Evolutionary conservation across 495 filamentous ascomycete species (phyloP).

Genomic region (Talaromyces proteolyticus): DNA sequence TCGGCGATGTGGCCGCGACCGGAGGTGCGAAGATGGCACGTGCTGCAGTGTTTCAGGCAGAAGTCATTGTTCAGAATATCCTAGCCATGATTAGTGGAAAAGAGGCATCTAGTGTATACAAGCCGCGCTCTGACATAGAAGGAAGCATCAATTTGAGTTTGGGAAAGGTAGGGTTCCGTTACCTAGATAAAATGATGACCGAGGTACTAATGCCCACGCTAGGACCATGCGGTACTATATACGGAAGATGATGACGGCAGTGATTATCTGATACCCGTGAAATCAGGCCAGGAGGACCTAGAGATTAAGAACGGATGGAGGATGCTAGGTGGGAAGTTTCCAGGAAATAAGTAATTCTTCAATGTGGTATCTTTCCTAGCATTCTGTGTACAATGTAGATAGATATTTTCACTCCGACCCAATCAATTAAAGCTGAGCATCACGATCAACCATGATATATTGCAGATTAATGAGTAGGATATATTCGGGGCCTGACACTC

Average conservation of each 20-base stretch:
- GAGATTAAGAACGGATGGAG: neutral
- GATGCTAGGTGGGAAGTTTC: neutral
- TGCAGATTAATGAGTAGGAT: no score
- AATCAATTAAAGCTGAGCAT: no score
- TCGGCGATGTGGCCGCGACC: constrained; percentile 47
- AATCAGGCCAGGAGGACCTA: neutral
- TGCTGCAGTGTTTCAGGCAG: constrained; percentile 34
- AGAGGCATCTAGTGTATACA: constrained; percentile 9
- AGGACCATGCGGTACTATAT: constrained; percentile 10
- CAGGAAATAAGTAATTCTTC: no score
- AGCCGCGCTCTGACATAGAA: constrained; percentile 14
- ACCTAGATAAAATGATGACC: neutral
- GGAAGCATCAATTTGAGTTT: constrained; percentile 18
- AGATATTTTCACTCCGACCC: no score
- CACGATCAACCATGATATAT: no score
- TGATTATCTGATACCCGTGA: neutral
- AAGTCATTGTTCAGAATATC: constrained; percentile 41
- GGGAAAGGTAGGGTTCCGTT: constrained; percentile 9
- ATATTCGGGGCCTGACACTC: no score
- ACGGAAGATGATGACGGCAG: constrained; percentile 5
- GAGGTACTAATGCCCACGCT: neutral
- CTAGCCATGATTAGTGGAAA: constrained; percentile 21
- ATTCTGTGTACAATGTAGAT: no score
- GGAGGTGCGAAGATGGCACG: constrained; percentile 39
- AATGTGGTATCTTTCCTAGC: no score